Evolutionary conservation across 2,329 filamentous ascomycete species (phyloP).

Genomic region (Nigrospora sphaerica): DNA sequence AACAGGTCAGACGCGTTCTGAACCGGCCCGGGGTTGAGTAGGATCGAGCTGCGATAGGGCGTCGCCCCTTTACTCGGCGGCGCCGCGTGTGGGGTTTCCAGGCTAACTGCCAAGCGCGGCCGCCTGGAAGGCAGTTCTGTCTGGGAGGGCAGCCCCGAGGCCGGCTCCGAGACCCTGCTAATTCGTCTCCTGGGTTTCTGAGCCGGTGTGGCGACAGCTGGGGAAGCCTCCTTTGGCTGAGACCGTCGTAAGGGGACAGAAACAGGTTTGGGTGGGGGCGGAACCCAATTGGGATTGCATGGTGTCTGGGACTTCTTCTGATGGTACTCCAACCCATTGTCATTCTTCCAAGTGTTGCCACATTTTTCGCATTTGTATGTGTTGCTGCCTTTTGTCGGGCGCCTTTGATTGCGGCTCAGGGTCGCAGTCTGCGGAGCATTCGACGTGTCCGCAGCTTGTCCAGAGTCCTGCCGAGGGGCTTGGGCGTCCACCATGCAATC

Average conservation of each 20-base stretch:
- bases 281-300: constrained; percentile 43
- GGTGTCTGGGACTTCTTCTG: constrained; percentile 43
- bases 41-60: neutral
- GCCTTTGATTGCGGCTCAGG: too few relatives aligned
- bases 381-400: constrained; percentile 7
- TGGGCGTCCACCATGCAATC: too few relatives aligned
- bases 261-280: constrained; percentile 13
- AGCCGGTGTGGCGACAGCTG: neutral
- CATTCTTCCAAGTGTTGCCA: constrained; percentile 49
- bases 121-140: neutral
- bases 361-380: constrained; percentile 45
- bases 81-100: neutral
- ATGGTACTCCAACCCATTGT: constrained; percentile 52
- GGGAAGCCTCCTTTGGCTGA: neutral
- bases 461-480: too few relatives aligned
- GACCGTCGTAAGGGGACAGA: constrained; percentile 6
- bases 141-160: neutral
- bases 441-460: too few relatives aligned
- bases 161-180: too few relatives aligned
- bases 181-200: too few relatives aligned
- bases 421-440: too few relatives aligned
- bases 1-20: constrained; percentile 1
- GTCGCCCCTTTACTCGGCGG: neutral
- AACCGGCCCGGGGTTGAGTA: neutral
- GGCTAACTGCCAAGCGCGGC: neutral